Evolutionary conservation across 208 protist genomes (phyloP), one percentile per base, ranked within the genome.

Genomic region (Crithidia expoeki): DNA sequence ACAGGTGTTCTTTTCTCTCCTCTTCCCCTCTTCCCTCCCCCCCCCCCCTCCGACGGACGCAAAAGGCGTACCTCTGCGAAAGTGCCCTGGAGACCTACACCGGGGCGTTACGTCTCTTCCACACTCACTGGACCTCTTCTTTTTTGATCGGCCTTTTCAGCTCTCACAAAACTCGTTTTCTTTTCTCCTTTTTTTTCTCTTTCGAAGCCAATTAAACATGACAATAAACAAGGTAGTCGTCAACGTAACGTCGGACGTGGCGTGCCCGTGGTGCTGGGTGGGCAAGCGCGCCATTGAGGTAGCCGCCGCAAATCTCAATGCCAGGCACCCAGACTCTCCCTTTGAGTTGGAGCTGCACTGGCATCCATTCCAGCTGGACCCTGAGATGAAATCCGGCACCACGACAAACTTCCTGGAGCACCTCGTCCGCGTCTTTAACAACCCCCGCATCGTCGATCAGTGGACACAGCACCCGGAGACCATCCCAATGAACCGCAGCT

Each of bases 211-310:
- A 57, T 5, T 9, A 33, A 33, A 38, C 27, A 64, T 68, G 34
- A 16, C 68, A 19, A 0, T 56, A 4, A 76, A 69, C 12, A 74
- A 50, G 19, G 21, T 80, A 27, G 62, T 78, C 33, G 76, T 79
- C 12, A 65, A 79, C 27, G 68, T 81, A 42, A 74, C 73, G 27
- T 79, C 71, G 7, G 79, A 84, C 38, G 73, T 84, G 16, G 73
- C 72, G 23, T 79, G 79, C 17, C 79, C 71, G 68, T 84, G 73
- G 74, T 84, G 79, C 50, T 84, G 71, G 79, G 71, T 84, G 5
- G 79, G 79, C 68, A 84, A 84, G 69, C 72, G 79, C 28, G 68
- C 76, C 50, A 85, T 81, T 38, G 74, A 81, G 36, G 51, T 49
- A 0, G 76, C 77, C 36, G 76, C 68, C 12, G 66, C 66, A 19